Base-by-base conservation (phyloP, 768 basidiomycete species). In the Hypholoma fasciculare region DNA sequence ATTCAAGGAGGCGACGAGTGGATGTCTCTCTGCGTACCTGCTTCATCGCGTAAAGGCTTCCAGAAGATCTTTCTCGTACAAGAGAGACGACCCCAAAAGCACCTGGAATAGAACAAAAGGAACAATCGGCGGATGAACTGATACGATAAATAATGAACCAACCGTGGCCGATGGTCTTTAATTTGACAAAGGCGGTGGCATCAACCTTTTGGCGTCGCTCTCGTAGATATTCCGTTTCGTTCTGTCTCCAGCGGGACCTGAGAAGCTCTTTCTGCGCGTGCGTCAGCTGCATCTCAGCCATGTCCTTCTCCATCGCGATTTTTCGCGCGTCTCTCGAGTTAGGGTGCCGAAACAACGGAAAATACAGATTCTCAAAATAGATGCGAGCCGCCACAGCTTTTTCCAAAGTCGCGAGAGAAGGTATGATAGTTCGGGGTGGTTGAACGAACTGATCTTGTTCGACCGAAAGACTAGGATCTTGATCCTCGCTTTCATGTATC, bases 81-180 rank as follows among this genome's bases (percentile, higher is more conserved):
- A 99, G 84, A 9, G 89, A 91, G 16, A 99, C 96, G 46, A 98
- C 96, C 0, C 96, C 96, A 74, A 99, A 98, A 9, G 96, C 96
- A 65, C 94, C 94, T 89, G 59, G 54, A 62, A 65, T 62, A 63
- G 67, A 69, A 65, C 52, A 53, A 59, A 54, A 69, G 57, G 60
- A 66, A 71, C 43, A 62, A 51, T 50, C 54, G 54, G n/a, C 20
- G 62, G 39, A 53, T 57, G 40, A 52, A 52, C 49, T 71, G 56
- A 61, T 54, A 40, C 65, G 58, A 61, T 68, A 62, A 49, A 34
- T 39, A 64, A 72, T 63, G 65, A 52, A 53, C 65, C 63, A 57
- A 93, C 94, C 95, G 71, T 97, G 94, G 37, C 96, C 95, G 68
- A 97, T 96, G 49, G 92, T 94, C 80, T 96, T 92, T 61, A 98